Conservation (phyloP, 169 alveolate genomes). For the Theileria equi region DNA sequence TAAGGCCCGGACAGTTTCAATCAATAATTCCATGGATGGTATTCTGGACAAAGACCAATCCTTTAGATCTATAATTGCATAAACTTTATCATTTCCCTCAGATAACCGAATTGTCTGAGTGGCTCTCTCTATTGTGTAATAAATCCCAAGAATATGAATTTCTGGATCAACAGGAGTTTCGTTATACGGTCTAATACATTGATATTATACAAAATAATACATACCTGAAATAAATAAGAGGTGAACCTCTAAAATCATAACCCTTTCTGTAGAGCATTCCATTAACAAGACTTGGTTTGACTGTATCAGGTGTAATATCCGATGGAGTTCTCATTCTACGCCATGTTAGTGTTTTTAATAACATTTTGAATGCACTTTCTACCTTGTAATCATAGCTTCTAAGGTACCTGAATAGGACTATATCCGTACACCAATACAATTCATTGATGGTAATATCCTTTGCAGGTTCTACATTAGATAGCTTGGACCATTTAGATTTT, state of each 20-base stretch:
- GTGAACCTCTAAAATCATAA: constrained; percentile 35
- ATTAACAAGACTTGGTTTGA: constrained; percentile 10
- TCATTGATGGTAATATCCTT: constrained; percentile 30
- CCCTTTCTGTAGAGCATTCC: constrained; percentile 61
- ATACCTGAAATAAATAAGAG: constrained; percentile 46
- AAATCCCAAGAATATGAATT: constrained; percentile 33
- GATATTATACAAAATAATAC: not conserved
- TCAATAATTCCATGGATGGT: constrained; percentile 50
- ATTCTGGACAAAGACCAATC: constrained; percentile 51
- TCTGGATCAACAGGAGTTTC: constrained; percentile 31
- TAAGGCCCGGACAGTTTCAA: constrained; percentile 51
- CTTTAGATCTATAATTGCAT: constrained; percentile 46
- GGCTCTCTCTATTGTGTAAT: constrained; percentile 39
- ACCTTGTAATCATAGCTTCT: constrained; percentile 38
- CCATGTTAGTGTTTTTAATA: constrained; percentile 55
- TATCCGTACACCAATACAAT: constrained; percentile 44
- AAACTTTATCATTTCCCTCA: constrained; percentile 55
- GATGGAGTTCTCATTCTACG: constrained; percentile 25
- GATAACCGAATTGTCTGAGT: constrained; percentile 6
- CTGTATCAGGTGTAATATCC: constrained; percentile 3
- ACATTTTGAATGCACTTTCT: constrained; percentile 25
- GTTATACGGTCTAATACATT: constrained; percentile 17
- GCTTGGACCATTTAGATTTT: constrained; percentile 44
- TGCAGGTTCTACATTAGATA: constrained; percentile 49
- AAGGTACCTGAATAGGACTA: constrained; percentile 44